Evolutionary conservation across 352 stramenopile species (phyloP).

Genomic region (Pythium graminicola): DNA sequence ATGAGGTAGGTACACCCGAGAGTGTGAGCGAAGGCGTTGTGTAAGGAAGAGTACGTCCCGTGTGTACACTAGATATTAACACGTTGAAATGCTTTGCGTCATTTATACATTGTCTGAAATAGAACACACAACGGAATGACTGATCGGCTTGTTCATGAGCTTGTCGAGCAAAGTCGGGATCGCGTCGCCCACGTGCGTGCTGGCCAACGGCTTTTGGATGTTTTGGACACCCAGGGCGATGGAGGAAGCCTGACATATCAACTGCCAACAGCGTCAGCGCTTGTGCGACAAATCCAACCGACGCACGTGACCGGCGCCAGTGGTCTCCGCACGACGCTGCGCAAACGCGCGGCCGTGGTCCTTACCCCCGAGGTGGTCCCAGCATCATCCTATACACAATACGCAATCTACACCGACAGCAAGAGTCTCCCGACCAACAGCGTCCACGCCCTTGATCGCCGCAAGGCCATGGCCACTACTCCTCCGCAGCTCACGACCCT

Average conservation of each 20-base stretch:
- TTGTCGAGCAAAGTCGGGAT: slow-evolving; percentile 55
- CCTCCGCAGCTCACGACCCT: slow-evolving; percentile 35
- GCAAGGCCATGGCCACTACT: slow-evolving; percentile 29
- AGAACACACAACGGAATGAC: not conserved
- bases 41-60: no score
- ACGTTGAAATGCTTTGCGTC: not conserved
- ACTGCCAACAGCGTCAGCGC: not conserved
- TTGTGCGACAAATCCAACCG: slow-evolving; percentile 1
- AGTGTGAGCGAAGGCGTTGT: slow-evolving; percentile 18
- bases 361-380: not conserved
- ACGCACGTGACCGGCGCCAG: slow-evolving; percentile 6
- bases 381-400: slow-evolving; percentile 27
- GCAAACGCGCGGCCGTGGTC: slow-evolving; percentile 21
- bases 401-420: slow-evolving; percentile 37
- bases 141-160: slow-evolving; percentile 41
- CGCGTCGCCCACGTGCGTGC: slow-evolving; percentile 50
- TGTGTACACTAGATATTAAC: no score
- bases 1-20: slow-evolving; percentile 7
- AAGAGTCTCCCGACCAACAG: slow-evolving; percentile 37
- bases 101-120: slow-evolving; percentile 10
- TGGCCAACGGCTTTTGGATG: slow-evolving; percentile 36
- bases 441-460: slow-evolving; percentile 34
- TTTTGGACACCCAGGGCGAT: slow-evolving; percentile 24
- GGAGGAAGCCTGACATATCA: not conserved
- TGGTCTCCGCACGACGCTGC: slow-evolving; percentile 9